Percentiles rank a stretch among this genome's conserved stretches.
These are phyloP conservation scores for Monilinia fructigena DNA, from an alignment of 2,329 filamentous ascomycete genomes.

Conservation along the genomic window DNA sequence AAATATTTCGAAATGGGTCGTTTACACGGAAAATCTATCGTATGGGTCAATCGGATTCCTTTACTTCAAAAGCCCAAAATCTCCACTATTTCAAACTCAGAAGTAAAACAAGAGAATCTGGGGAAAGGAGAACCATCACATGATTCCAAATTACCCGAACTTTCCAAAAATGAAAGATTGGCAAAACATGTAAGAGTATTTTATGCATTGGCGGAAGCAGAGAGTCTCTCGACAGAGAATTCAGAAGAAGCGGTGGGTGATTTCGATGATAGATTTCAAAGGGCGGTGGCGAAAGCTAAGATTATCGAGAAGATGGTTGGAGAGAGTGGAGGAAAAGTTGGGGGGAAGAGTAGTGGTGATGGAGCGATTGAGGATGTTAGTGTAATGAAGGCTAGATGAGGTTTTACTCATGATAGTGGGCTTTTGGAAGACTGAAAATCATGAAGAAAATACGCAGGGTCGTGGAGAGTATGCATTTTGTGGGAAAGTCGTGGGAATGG, in stretches of 20 bases:
- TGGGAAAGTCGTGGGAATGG: neutral
- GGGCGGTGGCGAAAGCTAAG: constrained; percentile 79
- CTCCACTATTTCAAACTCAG: neutral
- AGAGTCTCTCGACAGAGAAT: constrained; percentile 76
- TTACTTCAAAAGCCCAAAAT: constrained; percentile 16
- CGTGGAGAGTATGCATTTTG: neutral
- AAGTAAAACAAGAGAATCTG: neutral
- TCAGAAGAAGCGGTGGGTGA: constrained; percentile 86
- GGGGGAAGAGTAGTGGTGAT: constrained; percentile 34
- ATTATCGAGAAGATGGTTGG: constrained; percentile 73
- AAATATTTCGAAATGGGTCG: constrained; percentile 82
- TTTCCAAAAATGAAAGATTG: constrained; percentile 62
- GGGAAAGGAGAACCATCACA: neutral
- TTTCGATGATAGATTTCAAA: constrained; percentile 84
- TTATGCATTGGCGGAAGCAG: constrained; percentile 74
- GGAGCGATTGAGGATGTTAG: constrained; percentile 50
- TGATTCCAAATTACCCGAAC: constrained; percentile 36
- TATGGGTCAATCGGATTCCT: constrained; percentile 78
- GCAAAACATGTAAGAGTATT: constrained; percentile 74
- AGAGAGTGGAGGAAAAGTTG: constrained; percentile 38
- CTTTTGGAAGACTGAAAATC: neutral
- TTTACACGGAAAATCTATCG: constrained; percentile 71
- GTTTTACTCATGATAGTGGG: neutral
- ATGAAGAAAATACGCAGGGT: neutral
- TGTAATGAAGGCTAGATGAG: constrained; percentile 30